Evolutionary conservation across 1,284 basidiomycete species (phyloP).

Genomic region (Ceratobasidium papillatum): DNA sequence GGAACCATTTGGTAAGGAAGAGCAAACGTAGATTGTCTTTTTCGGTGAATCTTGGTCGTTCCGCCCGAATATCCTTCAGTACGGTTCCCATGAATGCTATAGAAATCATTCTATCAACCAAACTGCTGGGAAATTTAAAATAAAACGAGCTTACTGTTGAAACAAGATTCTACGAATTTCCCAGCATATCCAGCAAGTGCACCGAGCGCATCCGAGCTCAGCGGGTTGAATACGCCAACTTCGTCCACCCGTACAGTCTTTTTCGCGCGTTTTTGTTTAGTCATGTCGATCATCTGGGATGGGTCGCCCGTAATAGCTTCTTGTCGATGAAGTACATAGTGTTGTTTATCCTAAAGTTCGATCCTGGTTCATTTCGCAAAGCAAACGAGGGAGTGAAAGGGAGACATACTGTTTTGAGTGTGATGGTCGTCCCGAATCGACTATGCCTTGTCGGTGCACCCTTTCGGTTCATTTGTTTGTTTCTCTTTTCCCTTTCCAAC

Average conservation of each 20-base stretch:
- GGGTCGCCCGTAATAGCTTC: slow-evolving; percentile 79
- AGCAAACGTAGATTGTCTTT: slow-evolving; percentile 88
- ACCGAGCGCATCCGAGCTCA: slow-evolving; percentile 74
- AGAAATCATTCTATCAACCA: slow-evolving; percentile 6
- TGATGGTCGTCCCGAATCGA: slow-evolving; percentile 91
- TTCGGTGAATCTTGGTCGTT: slow-evolving; percentile 87
- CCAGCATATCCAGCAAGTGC: slow-evolving; percentile 73
- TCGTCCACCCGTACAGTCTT: slow-evolving; percentile 70
- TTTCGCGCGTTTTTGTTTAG: slow-evolving; percentile 71
- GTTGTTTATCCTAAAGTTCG: slow-evolving; percentile 52
- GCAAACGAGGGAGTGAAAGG: neutral
- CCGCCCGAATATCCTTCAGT: slow-evolving; percentile 91
- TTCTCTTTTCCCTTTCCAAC: slow-evolving; percentile 37
- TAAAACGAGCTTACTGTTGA: slow-evolving; percentile 73
- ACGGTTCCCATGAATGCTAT: slow-evolving; percentile 83
- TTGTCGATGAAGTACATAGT: slow-evolving; percentile 80
- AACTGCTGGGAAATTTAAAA: slow-evolving; percentile 14
- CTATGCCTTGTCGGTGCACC: slow-evolving; percentile 85
- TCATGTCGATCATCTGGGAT: slow-evolving; percentile 78
- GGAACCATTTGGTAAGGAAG: slow-evolving; percentile 85
- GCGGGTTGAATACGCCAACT: slow-evolving; percentile 72
- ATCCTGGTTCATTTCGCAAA: neutral
- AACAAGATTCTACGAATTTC: slow-evolving; percentile 80
- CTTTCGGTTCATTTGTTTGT: slow-evolving; percentile 51
- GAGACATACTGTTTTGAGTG: slow-evolving; percentile 62